Percentiles rank a stretch among this genome's conserved stretches.
Conservation (phyloP, 2,329 filamentous ascomycete species). For the Nemania diffusa region DNA sequence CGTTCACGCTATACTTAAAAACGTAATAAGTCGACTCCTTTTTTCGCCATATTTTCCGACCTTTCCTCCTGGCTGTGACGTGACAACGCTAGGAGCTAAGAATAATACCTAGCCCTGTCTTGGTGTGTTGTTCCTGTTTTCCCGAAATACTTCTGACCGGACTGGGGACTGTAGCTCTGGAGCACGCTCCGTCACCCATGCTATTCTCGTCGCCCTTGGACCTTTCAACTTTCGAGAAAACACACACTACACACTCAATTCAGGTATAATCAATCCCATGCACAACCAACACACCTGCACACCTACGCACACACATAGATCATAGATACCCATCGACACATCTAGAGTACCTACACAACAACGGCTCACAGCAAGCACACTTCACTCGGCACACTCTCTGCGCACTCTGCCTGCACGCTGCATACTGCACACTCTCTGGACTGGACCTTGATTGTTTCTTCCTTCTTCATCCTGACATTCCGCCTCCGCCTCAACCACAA, state of each 20-base stretch:
- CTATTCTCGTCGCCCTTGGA: conserved; percentile 27
- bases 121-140: conserved; percentile 27
- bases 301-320: not conserved
- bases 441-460: not conserved
- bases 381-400: too few species aligned
- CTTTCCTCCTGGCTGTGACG: not conserved
- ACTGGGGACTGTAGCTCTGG: not conserved
- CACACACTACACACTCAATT: not conserved
- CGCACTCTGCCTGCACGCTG: not conserved
- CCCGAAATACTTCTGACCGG: conserved; percentile 28
- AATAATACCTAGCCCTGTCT: conserved; percentile 24
- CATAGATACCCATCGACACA: too few species aligned
- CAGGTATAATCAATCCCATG: conserved; percentile 3
- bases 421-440: conserved; percentile 4
- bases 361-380: not conserved
- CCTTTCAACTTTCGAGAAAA: conserved; percentile 26
- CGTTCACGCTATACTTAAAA: conserved; percentile 20
- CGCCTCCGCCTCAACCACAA: not conserved
- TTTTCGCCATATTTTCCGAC: not conserved
- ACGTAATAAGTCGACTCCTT: conserved; percentile 22
- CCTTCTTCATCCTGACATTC: not conserved
- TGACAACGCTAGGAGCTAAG: conserved; percentile 17
- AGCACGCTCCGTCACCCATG: not conserved
- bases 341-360: too few species aligned
- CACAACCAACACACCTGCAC: conserved; percentile 12